Evolutionary conservation across 2,329 filamentous ascomycete species (phyloP), one percentile per base, ranked within the genome.

Genomic region (Colletotrichum australisinense): DNA sequence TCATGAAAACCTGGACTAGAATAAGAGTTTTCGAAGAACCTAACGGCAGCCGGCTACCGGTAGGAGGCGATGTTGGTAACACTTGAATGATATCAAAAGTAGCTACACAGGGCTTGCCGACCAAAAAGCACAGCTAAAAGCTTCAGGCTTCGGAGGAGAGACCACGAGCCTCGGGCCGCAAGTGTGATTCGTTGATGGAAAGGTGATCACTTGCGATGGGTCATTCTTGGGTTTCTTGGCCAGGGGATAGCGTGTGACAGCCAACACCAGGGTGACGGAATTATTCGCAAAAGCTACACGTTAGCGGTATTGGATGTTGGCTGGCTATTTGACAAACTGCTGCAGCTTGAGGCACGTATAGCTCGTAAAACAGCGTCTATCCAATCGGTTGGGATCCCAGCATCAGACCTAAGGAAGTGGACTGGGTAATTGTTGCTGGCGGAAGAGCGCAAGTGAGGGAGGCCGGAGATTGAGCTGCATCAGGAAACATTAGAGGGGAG

Each of bases 181-280:
- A 28, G 8, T 14, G 8, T 71, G 28, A 73, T 73, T 73, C 26
- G 71, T 22, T 11, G 4, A 28, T 7, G 2, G 6, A 4, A 30
- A 73, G 24, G 49, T 24, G 35, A 42, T 26, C 22, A 66, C 66
- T 66, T 62, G 67, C 19, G 56, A 71, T 73, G 71, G 71, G 62
- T 71, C 57, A 58, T 71, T 71, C 56, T 71, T 71, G 49, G 49
- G 67, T 62, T 71, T 53, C 67, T 73, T 70, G 60, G 55, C 38
- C 14, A 32, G 4, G 16, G 64, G 28, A 52, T 28, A 53, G 28
- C 26, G 38, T 65, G 32, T 71, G 62, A 56, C 62, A 60, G 49
- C 46, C 56, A 66, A 46, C 14, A 66, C 67, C 56, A 35, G 60
- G 58, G 55, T 38, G 55, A 38, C 32, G 70, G 46, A 35, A 69